phyloP scores from a whole-genome alignment of 345 rosid species.

The Microcos paniculata region DNA sequence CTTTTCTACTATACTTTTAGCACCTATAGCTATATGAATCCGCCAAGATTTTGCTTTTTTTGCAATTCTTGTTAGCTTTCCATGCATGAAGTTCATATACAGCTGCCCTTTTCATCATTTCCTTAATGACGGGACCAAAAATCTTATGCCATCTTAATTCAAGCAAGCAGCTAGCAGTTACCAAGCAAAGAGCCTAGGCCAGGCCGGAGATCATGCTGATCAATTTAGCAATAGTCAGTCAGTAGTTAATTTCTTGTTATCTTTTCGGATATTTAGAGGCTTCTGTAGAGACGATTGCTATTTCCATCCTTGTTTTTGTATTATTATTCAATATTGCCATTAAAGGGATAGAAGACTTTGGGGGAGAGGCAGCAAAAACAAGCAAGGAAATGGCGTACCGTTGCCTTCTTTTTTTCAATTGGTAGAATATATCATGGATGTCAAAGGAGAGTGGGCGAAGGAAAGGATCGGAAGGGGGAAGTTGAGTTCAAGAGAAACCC shows the following conservation, averaged over 20 bases:
- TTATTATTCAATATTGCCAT: background rate
- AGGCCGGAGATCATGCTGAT: background rate
- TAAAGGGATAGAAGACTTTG: background rate
- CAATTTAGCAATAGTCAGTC: background rate
- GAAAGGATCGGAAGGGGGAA: background rate
- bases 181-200: background rate
- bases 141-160: background rate
- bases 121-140: background rate
- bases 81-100: background rate
- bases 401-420: background rate
- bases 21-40: background rate
- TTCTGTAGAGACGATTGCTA: constrained; percentile 21
- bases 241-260: background rate
- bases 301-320: constrained; percentile 52
- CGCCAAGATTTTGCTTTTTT: background rate
- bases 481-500: constrained; percentile 47
- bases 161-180: background rate
- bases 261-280: too few species aligned
- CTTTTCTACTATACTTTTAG: background rate
- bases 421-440: background rate
- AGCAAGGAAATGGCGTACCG: constrained; percentile 49
- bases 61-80: background rate
- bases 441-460: background rate
- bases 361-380: constrained; percentile 32
- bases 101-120: background rate